A percentile compares a stretch with the other conserved stretches of the same genome.
Evolutionary conservation across 2,329 filamentous ascomycete genomes (phyloP).

Genomic region (Pyrenophora seminiperda): DNA sequence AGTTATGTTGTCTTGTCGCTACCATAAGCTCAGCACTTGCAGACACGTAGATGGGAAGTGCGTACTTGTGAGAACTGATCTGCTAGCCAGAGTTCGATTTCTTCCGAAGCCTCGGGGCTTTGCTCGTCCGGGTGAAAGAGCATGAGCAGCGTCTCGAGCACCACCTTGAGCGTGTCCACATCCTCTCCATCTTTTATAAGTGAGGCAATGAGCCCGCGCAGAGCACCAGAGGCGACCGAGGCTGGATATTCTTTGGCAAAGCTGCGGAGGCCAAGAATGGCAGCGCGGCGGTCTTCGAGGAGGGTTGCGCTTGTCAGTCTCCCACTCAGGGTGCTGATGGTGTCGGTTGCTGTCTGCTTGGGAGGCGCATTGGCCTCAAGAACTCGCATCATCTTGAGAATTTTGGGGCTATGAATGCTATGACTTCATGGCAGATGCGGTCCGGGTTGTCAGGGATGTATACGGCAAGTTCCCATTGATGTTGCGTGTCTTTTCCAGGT

Average conservation of each 20-base stretch:
- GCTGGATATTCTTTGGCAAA: conserved; percentile 97
- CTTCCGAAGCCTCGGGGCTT: conserved; percentile 87
- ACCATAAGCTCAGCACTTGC: conserved; percentile 58
- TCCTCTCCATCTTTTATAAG: conserved; percentile 88
- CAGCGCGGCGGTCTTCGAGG: conserved; percentile 90
- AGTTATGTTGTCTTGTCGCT: conserved; percentile 94
- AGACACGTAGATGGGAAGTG: conserved; percentile 15
- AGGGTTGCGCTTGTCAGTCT: conserved; percentile 88
- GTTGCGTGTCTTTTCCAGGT: not conserved
- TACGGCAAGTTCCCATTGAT: too few species aligned
- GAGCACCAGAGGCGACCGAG: conserved; percentile 89
- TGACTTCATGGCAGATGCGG: conserved; percentile 22
- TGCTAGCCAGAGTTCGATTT: conserved; percentile 93
- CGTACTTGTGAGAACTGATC: conserved; percentile 93
- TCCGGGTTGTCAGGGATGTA: not conserved
- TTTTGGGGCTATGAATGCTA: conserved; percentile 23
- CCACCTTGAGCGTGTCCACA: conserved; percentile 93
- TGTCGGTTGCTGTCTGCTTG: conserved; percentile 94
- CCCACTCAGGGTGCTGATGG: conserved; percentile 86
- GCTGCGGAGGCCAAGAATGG: conserved; percentile 85
- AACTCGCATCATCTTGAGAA: conserved; percentile 56
- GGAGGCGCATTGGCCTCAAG: conserved; percentile 77
- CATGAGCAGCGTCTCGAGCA: conserved; percentile 93
- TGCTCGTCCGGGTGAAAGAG: conserved; percentile 75
- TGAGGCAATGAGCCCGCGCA: conserved; percentile 84